Percentiles rank a stretch among this genome's conserved stretches.
These are phyloP conservation scores for Dactylellina leptospora DNA, from an alignment of 2,329 filamentous ascomycete genomes.

Conservation along the genomic window DNA sequence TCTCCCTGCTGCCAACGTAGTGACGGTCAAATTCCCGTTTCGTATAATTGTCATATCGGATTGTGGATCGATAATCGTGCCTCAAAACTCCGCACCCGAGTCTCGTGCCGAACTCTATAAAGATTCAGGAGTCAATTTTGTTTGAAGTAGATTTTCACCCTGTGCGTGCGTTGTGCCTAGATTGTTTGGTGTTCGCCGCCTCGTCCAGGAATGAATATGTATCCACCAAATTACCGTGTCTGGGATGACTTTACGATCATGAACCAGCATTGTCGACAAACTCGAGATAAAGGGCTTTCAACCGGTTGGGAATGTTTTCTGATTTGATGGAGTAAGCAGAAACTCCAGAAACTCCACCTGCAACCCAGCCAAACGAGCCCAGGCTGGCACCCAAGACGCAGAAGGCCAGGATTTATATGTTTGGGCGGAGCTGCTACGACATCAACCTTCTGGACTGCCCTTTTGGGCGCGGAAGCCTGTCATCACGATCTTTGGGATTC, in stretches of 20 bases:
- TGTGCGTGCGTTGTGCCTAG: conserved; percentile 32
- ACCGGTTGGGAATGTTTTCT: conserved; percentile 12
- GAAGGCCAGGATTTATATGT: conserved; percentile 25
- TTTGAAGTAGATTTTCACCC: conserved; percentile 31
- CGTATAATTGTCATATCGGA: too few species aligned
- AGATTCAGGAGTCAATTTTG: conserved; percentile 34
- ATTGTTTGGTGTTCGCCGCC: too few species aligned
- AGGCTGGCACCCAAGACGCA: conserved; percentile 34
- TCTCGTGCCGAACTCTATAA: conserved; percentile 10
- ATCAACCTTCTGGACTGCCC: conserved; percentile 43
- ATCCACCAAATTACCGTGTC: conserved; percentile 29
- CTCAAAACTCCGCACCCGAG: not conserved
- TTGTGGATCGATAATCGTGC: not conserved
- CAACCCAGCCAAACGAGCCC: conserved; percentile 21
- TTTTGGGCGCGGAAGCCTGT: conserved; percentile 46
- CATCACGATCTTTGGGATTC: conserved; percentile 47
- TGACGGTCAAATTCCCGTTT: not conserved
- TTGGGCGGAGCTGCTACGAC: conserved; percentile 8
- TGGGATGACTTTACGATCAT: conserved; percentile 13
- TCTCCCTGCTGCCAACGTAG: not conserved
- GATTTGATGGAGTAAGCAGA: conserved; percentile 50
- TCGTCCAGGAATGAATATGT: too few species aligned
- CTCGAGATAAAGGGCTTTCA: conserved; percentile 32
- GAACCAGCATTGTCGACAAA: conserved; percentile 17
- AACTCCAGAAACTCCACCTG: conserved; percentile 38